These are phyloP conservation scores for Daldinia childiae DNA, from an alignment of 495 filamentous ascomycete species.

Conservation along the genomic window DNA sequence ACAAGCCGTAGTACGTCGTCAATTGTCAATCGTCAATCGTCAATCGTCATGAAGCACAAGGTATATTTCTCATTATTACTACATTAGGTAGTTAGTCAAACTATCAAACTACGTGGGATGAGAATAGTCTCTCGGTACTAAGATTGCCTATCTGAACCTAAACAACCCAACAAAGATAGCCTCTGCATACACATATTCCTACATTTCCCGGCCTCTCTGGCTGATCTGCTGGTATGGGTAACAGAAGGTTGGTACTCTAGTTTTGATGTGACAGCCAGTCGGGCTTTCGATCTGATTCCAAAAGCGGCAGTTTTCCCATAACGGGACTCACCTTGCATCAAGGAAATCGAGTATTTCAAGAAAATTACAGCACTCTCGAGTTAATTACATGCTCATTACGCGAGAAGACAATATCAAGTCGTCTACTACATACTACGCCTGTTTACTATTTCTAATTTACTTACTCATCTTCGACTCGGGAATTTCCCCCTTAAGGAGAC, in stretches of 20 bases:
- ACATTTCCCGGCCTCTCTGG: constrained; percentile 1
- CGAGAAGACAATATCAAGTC: not conserved
- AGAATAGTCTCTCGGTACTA: not conserved
- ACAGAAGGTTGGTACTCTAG: not conserved
- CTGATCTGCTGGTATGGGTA: not conserved
- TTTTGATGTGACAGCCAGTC: constrained; percentile 18
- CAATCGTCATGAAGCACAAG: not conserved
- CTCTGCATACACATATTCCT: not conserved
- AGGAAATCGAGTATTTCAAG: not conserved
- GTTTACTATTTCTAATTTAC: constrained; percentile 7
- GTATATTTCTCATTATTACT: not conserved
- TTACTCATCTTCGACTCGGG: constrained; percentile 21
- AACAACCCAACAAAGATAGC: constrained; percentile 3
- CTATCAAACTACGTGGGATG: not conserved
- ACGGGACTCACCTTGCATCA: constrained; percentile 1
- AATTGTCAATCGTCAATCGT: not conserved
- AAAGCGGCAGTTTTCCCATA: constrained; percentile 32
- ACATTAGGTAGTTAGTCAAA: too few species aligned
- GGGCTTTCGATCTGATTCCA: constrained; percentile 28
- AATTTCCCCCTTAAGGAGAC: not conserved
- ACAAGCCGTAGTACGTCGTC: not conserved
- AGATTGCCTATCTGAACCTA: not conserved
- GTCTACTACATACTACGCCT: not conserved
- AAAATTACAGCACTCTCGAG: not conserved
- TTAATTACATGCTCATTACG: not conserved